These are phyloP conservation scores for Yamadazyma endophytica DNA, from an alignment of 805 yeast genomes.

Conservation along the genomic window DNA sequence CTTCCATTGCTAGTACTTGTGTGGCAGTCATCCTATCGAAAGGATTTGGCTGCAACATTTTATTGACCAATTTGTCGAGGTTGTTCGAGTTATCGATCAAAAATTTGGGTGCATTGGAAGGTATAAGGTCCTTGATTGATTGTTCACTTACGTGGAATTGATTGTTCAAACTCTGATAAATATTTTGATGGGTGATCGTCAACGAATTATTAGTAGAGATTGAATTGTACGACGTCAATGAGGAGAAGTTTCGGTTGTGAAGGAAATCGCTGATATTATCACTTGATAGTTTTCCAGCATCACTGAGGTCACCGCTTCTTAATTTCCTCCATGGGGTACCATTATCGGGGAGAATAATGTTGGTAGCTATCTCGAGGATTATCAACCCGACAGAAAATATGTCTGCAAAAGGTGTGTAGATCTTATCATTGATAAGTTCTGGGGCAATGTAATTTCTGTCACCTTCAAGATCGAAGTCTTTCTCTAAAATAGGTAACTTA, in stretches of 20 bases:
- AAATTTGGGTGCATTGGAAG: constrained; percentile 85
- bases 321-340: constrained; percentile 96
- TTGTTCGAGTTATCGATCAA: constrained; percentile 52
- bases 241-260: constrained; percentile 32
- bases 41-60: constrained; percentile 89
- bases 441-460: constrained; percentile 98
- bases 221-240: constrained; percentile 29
- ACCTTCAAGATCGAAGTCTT: constrained; percentile 86
- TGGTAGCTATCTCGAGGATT: constrained; percentile 93
- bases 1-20: constrained; percentile 64
- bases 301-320: constrained; percentile 91
- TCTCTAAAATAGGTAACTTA: constrained; percentile 61
- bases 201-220: constrained; percentile 5
- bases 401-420: constrained; percentile 89
- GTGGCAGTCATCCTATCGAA: constrained; percentile 74
- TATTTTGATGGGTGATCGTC: constrained; percentile 6
- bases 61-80: constrained; percentile 73
- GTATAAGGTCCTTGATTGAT: constrained; percentile 41
- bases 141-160: background rate
- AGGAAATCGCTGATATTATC: constrained; percentile 42
- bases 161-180: background rate
- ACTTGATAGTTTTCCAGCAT: constrained; percentile 79
- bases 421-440: constrained; percentile 77
- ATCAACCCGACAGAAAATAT: constrained; percentile 91
- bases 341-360: constrained; percentile 90